phyloP scores from a whole-genome alignment of 306 rosid genomes.

The Datisca glomerata region DNA sequence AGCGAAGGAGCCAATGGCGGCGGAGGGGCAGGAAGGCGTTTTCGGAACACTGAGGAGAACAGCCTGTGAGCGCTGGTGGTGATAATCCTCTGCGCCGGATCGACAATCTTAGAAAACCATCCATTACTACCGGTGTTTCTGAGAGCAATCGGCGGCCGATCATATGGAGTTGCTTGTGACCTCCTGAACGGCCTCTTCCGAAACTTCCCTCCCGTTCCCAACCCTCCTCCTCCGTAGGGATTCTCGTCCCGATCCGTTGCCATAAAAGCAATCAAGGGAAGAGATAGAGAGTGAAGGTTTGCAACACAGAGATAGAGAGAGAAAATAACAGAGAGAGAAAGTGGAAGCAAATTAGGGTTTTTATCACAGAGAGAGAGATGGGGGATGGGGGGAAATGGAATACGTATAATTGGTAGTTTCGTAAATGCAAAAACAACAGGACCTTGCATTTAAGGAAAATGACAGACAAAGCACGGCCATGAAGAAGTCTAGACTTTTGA shows the following conservation, averaged over 20 bases:
- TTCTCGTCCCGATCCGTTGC: constrained; percentile 13
- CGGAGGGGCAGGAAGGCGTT: constrained; percentile 50
- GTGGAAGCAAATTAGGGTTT: constrained; percentile 14
- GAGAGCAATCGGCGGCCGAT: constrained; percentile 48
- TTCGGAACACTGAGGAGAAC: constrained; percentile 64
- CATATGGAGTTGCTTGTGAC: constrained; percentile 63
- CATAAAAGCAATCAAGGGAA: constrained; percentile 7
- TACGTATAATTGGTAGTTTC: background rate
- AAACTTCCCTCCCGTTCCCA: constrained; percentile 86
- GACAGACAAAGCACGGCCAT: background rate
- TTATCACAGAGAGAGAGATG: constrained; percentile 2
- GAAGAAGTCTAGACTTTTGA: too few relatives aligned
- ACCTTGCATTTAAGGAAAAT: background rate
- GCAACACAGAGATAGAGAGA: constrained; percentile 4
- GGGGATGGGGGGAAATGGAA: constrained; percentile 2
- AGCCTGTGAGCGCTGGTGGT: constrained; percentile 46
- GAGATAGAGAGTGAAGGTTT: constrained; percentile 6
- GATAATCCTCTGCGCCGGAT: constrained; percentile 86
- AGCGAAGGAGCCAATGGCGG: constrained; percentile 12
- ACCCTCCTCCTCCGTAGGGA: constrained; percentile 14
- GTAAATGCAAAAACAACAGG: background rate
- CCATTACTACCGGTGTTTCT: constrained; percentile 43
- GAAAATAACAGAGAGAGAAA: background rate
- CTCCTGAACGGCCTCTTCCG: constrained; percentile 53
- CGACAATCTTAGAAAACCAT: constrained; percentile 79